phyloP scores from a whole-genome alignment of 2,329 filamentous ascomycete genomes.

The Atkinsonella hypoxylon region DNA sequence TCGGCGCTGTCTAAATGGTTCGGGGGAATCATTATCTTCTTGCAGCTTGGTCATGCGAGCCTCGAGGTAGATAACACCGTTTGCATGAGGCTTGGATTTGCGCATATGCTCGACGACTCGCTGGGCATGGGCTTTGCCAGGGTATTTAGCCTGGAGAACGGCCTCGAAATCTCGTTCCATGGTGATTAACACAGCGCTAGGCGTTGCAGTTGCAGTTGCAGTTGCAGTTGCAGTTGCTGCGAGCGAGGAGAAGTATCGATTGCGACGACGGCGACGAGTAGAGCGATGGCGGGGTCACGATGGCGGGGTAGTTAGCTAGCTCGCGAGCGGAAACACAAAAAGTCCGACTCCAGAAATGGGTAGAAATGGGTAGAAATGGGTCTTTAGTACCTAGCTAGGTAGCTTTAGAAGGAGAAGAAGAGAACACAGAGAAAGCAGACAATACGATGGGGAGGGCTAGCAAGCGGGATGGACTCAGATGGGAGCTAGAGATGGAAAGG shows the following conservation, averaged over 20 bases:
- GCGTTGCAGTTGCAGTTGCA: too few relatives aligned
- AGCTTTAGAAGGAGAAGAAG: not conserved
- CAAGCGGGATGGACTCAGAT: not conserved
- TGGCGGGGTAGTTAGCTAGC: not conserved
- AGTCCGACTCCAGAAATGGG: too few relatives aligned
- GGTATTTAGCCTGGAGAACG: conserved; percentile 54
- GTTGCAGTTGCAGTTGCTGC: too few relatives aligned
- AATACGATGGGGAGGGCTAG: not conserved
- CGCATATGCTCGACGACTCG: conserved; percentile 72
- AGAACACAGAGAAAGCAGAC: not conserved
- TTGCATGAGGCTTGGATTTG: conserved; percentile 48
- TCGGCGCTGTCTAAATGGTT: conserved; percentile 79
- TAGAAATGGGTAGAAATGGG: too few relatives aligned
- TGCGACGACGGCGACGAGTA: not conserved
- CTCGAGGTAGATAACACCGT: conserved; percentile 77
- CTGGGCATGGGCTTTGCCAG: conserved; percentile 76
- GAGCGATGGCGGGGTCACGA: not conserved
- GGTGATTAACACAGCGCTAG: not conserved
- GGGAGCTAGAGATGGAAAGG: not conserved
- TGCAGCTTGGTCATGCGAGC: conserved; percentile 67
- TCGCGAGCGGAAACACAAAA: too few relatives aligned
- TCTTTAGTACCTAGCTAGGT: too few relatives aligned
- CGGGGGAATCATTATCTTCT: conserved; percentile 79
- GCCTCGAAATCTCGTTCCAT: conserved; percentile 34
- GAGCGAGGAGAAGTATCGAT: not conserved